phyloP scores from a whole-genome alignment of 768 basidiomycete species.

The Dioszegia hungarica region DNA sequence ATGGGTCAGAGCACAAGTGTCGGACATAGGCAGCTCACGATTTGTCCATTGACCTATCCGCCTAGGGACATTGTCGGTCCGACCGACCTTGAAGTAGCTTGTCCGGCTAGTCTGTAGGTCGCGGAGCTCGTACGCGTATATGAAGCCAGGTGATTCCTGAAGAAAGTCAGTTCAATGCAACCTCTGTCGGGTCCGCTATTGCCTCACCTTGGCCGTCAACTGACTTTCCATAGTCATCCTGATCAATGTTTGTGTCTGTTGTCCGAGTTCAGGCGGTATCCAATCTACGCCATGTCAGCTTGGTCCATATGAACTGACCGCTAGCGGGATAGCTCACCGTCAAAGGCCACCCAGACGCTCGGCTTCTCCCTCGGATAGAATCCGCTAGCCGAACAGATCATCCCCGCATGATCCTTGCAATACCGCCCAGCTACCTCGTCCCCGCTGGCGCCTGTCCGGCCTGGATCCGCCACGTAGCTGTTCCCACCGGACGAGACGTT shows the following conservation, averaged over 20 bases:
- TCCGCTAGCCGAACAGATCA: conserved; percentile 42
- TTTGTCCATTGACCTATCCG: conserved; percentile 44
- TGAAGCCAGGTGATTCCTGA: conserved; percentile 42
- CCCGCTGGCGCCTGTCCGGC: background rate
- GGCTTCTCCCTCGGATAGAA: conserved; percentile 34
- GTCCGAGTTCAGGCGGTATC: conserved; percentile 40
- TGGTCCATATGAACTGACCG: background rate
- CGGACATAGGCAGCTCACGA: conserved; percentile 28
- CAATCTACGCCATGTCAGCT: conserved; percentile 23
- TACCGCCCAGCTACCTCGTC: conserved; percentile 21
- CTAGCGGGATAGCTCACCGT: conserved; percentile 33
- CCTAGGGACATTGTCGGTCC: conserved; percentile 47
- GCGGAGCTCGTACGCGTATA: conserved; percentile 46
- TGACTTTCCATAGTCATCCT: conserved; percentile 45
- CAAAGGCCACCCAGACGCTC: conserved; percentile 39
- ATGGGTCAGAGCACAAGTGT: background rate
- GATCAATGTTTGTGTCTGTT: conserved; percentile 43
- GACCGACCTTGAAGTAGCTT: conserved; percentile 44
- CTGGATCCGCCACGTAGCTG: background rate
- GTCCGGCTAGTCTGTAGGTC: conserved; percentile 37
- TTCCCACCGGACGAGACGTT: background rate
- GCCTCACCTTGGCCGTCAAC: conserved; percentile 39
- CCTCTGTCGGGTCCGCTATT: background rate
- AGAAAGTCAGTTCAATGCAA: background rate
- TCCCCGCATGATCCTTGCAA: conserved; percentile 45